Base-by-base conservation (phyloP, 805 yeast species). In the Metschnikowia koreensis region DNA sequence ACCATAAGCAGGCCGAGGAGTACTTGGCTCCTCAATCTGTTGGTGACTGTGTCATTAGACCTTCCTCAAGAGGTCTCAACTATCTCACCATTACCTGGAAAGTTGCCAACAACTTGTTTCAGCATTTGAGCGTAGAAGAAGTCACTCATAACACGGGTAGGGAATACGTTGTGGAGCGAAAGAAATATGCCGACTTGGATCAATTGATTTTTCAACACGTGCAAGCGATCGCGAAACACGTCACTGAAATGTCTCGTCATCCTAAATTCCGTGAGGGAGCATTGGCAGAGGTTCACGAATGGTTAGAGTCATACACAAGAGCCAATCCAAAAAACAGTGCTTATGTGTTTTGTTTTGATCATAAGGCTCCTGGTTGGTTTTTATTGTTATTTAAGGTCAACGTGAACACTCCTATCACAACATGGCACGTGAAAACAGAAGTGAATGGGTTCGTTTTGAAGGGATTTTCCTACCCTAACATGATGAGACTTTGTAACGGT, bases 71-170 rank as follows among this genome's bases (percentile, higher is more conserved):
- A 56, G 99, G 99, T 41, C 77, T 81, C 44, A 88, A 89, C 56
- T 97, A 85, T 68, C 77, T 94, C 60, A 91, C 97, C 2, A 85
- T 93, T 40, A 93, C 99, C 0, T 94, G 98, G 97, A 94, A 94
- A 67, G 92, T 94, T 43, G 94, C 89, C 53, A 93, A 89, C 65
- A 87, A 86, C 66, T 72, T 93, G 55, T 94, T 87, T 71, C 98
- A 94, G 67, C 98, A 94, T 66, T 74, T 94, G 57, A 94, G 91
- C 60, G 87, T 94, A 43, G 75, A 84, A 55, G 98, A 94, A 69
- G 78, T 80, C 44, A 84, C 79, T 43, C 83, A 83, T 62, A 85
- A 81, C 47, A 82, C 81, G 55, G 90, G 87, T 34, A 73, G 71
- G 53, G 74, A 71, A 55, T 80, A 70, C 54, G 64, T 86, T 40